Base-by-base conservation (phyloP, 768 basidiomycete genomes). In the Macrolepiota fuliginosa region DNA sequence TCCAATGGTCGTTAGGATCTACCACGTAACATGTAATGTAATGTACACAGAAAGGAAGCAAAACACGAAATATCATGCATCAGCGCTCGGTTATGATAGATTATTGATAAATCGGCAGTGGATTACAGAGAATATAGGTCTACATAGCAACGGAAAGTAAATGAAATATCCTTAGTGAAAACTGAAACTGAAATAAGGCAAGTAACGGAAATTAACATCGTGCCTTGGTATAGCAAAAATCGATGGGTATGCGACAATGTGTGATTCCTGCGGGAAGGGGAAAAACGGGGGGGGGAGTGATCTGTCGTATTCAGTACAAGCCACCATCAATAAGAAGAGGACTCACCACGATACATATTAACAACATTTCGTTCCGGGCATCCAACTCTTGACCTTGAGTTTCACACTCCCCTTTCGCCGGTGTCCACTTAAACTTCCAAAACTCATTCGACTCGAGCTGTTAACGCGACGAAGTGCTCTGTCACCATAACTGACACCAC, bases 401-500 rank as follows among this genome's bases (percentile, higher is more conserved):
- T 80, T 89, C 59, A 86, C 80, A n/a, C 82, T 73, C 64, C 82
- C 84, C 67, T 80, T 80, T 70, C 80, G 81, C 53, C 88, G 85
- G 49, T 82, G 76, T n/a, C 82, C 85, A 69, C 88, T 91, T 54
- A 91, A 75, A 69, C 90, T 92, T 15, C 91, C 91, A 71, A 93
- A 92, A 71, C 92, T 93, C 67, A 95, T 77, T 59, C 91, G 86
- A 68, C 91, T 93, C n/a, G 90, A 91, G 72, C 91, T 93, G 64
- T 90, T 94, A 35, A 98, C 93, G 68, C 96, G 83, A 60, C 94
- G 83, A 35, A 98, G 79, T 24, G 94, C 91, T 62, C 97, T 83
- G 73, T 98, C 97, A 9, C 97, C 97, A 70, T 97, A 99, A 69
- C 91, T 94, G 49, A 99, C 94, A 22, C 97, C 97, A 63, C 92